Conservation (phyloP, 768 basidiomycete species). For the Thelephora ganbajun region DNA sequence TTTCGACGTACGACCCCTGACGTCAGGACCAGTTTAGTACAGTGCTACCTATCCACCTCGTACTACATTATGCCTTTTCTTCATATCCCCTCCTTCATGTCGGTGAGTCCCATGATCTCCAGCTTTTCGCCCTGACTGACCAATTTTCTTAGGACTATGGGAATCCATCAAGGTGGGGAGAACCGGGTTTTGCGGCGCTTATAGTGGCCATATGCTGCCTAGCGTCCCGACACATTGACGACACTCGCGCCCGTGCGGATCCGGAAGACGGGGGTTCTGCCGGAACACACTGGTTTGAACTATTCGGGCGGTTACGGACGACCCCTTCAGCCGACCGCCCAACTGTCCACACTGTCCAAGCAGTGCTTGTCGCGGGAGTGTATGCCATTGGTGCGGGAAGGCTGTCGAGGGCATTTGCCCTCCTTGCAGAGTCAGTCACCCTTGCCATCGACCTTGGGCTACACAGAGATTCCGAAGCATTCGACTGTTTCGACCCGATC, state of each 20-base stretch:
- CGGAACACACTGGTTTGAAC: conserved; percentile 85
- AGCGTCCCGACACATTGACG: conserved; percentile 85
- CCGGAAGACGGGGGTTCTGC: conserved; percentile 77
- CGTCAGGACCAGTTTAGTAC: conserved; percentile 41
- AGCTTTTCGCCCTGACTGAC: conserved; percentile 8
- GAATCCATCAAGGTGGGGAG: conserved; percentile 89
- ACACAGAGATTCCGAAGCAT: conserved; percentile 76
- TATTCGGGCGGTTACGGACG: conserved; percentile 77
- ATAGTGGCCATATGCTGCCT: conserved; percentile 89
- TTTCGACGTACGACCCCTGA: conserved; percentile 7
- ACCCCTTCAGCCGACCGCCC: conserved; percentile 80
- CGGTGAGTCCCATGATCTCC: conserved; percentile 27
- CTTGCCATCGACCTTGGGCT: conserved; percentile 82
- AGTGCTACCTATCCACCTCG: conserved; percentile 83
- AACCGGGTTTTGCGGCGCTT: conserved; percentile 88
- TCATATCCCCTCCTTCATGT: conserved; percentile 80
- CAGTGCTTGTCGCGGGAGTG: conserved; percentile 81
- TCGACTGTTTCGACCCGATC: conserved; percentile 78
- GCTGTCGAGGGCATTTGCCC: conserved; percentile 72
- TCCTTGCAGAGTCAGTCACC: conserved; percentile 79
- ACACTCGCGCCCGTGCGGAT: conserved; percentile 75
- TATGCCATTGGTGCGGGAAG: conserved; percentile 87
- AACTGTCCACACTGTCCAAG: conserved; percentile 85
- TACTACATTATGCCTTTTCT: conserved; percentile 87
- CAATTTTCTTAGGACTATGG: conserved; percentile 65